Conservation (phyloP, 1,284 basidiomycete genomes). For the Fistulinella cinereoalba region DNA sequence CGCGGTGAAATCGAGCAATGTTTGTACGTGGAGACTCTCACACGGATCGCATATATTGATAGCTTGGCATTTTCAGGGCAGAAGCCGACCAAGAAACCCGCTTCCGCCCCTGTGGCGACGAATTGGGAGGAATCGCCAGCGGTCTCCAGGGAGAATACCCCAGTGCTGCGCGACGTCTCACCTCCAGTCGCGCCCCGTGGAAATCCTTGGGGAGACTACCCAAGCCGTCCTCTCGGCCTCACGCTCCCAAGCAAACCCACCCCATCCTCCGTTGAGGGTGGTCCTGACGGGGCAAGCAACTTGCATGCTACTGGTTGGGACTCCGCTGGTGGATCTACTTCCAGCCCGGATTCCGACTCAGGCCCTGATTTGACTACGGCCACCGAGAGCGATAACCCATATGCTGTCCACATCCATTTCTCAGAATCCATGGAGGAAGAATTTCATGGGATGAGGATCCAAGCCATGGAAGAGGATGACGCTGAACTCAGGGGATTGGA, state of each 20-base stretch:
- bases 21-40: constrained; percentile 22
- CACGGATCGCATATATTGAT: too few species aligned
- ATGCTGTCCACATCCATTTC: constrained; percentile 19
- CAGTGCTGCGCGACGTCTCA: constrained; percentile 1
- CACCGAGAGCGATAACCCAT: constrained; percentile 28
- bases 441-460: constrained; percentile 26
- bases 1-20: constrained; percentile 26
- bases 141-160: constrained; percentile 21
- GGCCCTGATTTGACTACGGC: constrained; percentile 23
- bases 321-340: constrained; percentile 20
- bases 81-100: constrained; percentile 6
- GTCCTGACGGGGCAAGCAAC: constrained; percentile 7
- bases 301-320: constrained; percentile 21
- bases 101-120: background rate
- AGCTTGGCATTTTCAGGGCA: constrained; percentile 23
- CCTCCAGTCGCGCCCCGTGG: constrained; percentile 2
- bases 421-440: constrained; percentile 30
- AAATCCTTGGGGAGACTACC: constrained; percentile 12
- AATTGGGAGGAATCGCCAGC: constrained; percentile 25
- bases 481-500: constrained; percentile 22
- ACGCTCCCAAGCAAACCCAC: constrained; percentile 3
- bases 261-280: background rate
- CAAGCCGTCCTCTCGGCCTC: constrained; percentile 10
- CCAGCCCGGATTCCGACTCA: constrained; percentile 30
- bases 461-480: constrained; percentile 7